Evolutionary conservation across 1,284 basidiomycete species (phyloP).

Genomic region (Ceratobasidium sp.): DNA sequence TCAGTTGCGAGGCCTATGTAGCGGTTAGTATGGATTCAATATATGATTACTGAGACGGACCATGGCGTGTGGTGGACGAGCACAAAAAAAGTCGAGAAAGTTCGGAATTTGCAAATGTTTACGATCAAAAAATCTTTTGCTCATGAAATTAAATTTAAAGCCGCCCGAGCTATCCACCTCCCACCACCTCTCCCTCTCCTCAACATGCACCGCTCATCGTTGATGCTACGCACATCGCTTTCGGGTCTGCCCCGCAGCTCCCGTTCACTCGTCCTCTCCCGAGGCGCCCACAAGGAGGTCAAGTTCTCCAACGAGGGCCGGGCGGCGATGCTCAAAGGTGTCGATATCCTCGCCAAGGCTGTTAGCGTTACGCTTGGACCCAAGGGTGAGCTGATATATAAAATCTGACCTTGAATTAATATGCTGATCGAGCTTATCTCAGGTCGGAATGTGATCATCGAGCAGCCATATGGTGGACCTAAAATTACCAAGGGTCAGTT

Average conservation of each 20-base stretch:
- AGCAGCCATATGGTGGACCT: slow-evolving; percentile 96
- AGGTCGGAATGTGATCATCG: slow-evolving; percentile 99
- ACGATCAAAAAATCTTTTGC: slow-evolving; percentile 43
- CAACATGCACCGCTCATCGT: slow-evolving; percentile 54
- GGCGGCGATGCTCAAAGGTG: slow-evolving; percentile 93
- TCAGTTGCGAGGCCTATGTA: slow-evolving; percentile 61
- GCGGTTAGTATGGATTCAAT: neutral
- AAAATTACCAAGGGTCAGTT: slow-evolving; percentile 94
- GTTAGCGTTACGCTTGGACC: slow-evolving; percentile 96
- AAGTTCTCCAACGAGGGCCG: slow-evolving; percentile 97
- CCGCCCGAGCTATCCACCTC: slow-evolving; percentile 4
- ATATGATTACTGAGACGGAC: slow-evolving; percentile 2
- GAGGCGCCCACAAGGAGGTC: slow-evolving; percentile 94
- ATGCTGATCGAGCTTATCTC: slow-evolving; percentile 48
- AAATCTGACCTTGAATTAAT: neutral
- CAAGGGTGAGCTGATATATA: slow-evolving; percentile 75
- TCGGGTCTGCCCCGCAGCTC: slow-evolving; percentile 65
- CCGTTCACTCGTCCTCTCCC: slow-evolving; percentile 66
- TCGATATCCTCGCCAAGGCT: slow-evolving; percentile 95
- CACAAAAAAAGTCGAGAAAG: slow-evolving; percentile 37
- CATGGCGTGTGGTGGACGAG: slow-evolving; percentile 44
- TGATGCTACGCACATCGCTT: slow-evolving; percentile 55
- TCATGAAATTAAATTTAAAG: slow-evolving; percentile 38
- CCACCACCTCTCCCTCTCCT: slow-evolving; percentile 36
- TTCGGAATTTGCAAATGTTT: slow-evolving; percentile 39